Conservation (phyloP, 169 alveolate genomes). For the Plasmodium gonderi region DNA sequence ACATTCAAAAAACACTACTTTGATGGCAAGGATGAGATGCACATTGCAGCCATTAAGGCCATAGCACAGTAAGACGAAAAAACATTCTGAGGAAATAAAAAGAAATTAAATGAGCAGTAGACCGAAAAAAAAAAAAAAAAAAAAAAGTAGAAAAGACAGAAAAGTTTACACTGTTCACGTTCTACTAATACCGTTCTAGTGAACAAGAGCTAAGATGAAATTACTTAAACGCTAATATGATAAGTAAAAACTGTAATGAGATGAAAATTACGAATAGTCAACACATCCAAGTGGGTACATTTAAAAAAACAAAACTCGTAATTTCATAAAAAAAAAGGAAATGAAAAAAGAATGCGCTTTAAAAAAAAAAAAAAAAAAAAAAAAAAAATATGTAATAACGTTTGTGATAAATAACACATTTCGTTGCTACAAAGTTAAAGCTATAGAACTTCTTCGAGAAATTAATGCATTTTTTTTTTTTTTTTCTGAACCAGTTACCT, state of each 20-base stretch:
- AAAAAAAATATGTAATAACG: not conserved
- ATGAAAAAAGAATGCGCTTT: not conserved
- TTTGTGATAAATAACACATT: not conserved
- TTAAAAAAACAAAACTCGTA: not conserved
- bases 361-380: not conserved
- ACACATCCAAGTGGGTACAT: not conserved
- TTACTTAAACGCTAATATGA: not conserved
- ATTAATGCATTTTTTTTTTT: not conserved
- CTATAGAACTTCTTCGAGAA: no score
- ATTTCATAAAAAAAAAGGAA: not conserved
- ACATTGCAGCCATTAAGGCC: constrained; percentile 60
- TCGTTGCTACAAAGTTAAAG: no score
- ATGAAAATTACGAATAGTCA: not conserved
- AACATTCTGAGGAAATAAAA: not conserved
- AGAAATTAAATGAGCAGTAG: not conserved
- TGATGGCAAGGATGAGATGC: constrained; percentile 57
- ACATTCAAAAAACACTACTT: constrained; percentile 53
- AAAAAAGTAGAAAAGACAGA: not conserved
- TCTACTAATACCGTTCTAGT: not conserved
- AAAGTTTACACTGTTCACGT: not conserved
- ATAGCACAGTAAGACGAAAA: constrained; percentile 22
- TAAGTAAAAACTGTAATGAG: not conserved
- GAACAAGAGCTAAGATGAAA: not conserved
- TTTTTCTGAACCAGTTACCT: not conserved
- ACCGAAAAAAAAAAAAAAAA: not conserved